Percentiles rank a stretch among this genome's conserved stretches.
These are phyloP conservation scores for Tetrapisispora pingtungensis DNA, from an alignment of 805 yeast genomes.

Conservation along the genomic window DNA sequence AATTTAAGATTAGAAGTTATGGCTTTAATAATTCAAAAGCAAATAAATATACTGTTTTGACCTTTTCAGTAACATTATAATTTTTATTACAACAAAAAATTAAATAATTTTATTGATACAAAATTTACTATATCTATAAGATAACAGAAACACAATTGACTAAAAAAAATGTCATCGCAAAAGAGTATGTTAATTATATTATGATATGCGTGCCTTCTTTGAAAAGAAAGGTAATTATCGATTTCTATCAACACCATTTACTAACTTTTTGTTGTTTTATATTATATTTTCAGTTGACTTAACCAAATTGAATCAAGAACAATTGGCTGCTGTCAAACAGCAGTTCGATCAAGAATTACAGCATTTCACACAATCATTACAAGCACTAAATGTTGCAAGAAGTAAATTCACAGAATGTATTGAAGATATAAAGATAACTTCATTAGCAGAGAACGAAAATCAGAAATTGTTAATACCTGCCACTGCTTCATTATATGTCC, in stretches of 20 bases:
- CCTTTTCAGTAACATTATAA: no score
- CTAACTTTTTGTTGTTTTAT: constrained; percentile 1
- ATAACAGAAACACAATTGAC: not conserved
- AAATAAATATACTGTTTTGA: no score
- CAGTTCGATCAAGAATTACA: constrained; percentile 78
- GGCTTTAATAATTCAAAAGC: no score
- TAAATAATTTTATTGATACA: no score
- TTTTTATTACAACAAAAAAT: no score
- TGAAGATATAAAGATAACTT: constrained; percentile 50
- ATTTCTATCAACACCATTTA: no score
- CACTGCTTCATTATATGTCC: constrained; percentile 80
- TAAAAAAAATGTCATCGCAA: constrained; percentile 19
- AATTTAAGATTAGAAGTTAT: no score
- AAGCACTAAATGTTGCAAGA: constrained; percentile 76
- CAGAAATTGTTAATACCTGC: constrained; percentile 70
- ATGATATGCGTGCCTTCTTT: no score
- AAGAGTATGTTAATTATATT: constrained; percentile 22
- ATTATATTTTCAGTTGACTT: constrained; percentile 42
- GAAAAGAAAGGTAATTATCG: no score
- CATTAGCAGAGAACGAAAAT: constrained; percentile 33
- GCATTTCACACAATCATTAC: constrained; percentile 74
- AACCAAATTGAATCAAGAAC: constrained; percentile 67
- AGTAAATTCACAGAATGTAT: constrained; percentile 74
- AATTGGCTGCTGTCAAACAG: constrained; percentile 70
- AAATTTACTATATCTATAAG: no score